Evolutionary conservation across 2,329 filamentous ascomycete genomes (phyloP).

Genomic region (Ophiostoma fasciatum): DNA sequence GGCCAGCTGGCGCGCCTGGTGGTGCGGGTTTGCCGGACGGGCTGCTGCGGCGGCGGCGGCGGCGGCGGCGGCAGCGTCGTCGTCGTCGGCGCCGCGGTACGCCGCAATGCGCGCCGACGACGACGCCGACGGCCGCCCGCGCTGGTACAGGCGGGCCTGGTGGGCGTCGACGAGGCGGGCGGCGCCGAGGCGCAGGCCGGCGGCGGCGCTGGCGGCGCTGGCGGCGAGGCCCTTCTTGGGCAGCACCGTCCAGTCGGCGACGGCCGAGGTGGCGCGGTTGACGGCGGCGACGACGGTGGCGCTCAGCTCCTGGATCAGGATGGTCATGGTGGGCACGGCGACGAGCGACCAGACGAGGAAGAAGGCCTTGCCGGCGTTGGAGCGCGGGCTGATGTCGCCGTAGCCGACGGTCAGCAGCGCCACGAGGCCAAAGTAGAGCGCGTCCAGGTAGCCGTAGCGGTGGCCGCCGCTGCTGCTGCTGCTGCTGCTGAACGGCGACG

Average conservation of each 20-base stretch:
- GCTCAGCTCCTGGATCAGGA: constrained; percentile 48
- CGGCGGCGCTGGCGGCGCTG: constrained; percentile 14
- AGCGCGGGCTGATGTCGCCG: constrained; percentile 48
- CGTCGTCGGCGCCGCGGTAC: too few relatives aligned
- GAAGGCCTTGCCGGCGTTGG: constrained; percentile 51
- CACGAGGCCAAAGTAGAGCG: constrained; percentile 56
- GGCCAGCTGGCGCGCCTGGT: constrained; percentile 40
- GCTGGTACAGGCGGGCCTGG: constrained; percentile 18
- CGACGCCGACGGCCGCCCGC: constrained; percentile 25
- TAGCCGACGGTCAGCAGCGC: constrained; percentile 56
- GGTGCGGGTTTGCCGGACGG: constrained; percentile 20
- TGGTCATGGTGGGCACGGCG: constrained; percentile 56
- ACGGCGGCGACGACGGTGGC: constrained; percentile 49
- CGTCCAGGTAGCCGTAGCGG: constrained; percentile 47
- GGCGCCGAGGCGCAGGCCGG: constrained; percentile 24
- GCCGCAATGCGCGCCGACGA: constrained; percentile 18
- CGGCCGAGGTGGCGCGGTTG: constrained; percentile 42
- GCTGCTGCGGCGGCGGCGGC: too few relatives aligned
- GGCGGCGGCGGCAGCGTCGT: too few relatives aligned
- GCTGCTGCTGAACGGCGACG: too few relatives aligned
- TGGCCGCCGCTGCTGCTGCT: too few relatives aligned
- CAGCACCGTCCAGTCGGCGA: constrained; percentile 52
- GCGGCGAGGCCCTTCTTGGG: constrained; percentile 42
- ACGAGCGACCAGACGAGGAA: constrained; percentile 58
- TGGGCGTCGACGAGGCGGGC: constrained; percentile 22